Percentiles rank a stretch among this genome's conserved stretches.
phyloP scores from a whole-genome alignment of 352 stramenopile genomes.

The Pythium myriotylum region DNA sequence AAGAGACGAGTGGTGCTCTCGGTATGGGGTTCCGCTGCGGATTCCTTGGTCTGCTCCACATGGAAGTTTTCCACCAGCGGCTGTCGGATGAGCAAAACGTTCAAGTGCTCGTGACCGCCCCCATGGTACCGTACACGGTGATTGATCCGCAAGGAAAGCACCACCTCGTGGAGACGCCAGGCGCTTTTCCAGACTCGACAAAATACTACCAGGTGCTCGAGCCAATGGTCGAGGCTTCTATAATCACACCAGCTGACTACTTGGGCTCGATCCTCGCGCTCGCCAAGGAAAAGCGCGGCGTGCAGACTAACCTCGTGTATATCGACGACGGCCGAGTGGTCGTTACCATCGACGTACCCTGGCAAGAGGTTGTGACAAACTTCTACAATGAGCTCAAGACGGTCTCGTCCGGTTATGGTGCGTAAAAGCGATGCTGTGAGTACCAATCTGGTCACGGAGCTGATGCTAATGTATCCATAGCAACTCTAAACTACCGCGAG shows the following conservation, averaged over 20 bases:
- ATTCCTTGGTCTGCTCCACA: conserved; percentile 98
- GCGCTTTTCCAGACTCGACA: conserved; percentile 78
- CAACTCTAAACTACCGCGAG: conserved; percentile 94
- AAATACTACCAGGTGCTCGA: conserved; percentile 92
- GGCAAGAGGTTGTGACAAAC: conserved; percentile 99
- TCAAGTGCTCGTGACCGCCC: conserved; percentile 97
- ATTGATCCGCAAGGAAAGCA: conserved; percentile 56
- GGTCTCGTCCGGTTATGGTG: conserved; percentile 94
- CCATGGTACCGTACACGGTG: conserved; percentile 98
- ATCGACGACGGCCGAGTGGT: conserved; percentile 95
- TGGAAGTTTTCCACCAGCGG: conserved; percentile 98
- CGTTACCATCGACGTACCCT: conserved; percentile 95
- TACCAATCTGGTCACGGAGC: neutral
- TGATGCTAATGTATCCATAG: conserved; percentile 30
- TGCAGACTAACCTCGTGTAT: conserved; percentile 94
- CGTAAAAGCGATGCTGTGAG: neutral
- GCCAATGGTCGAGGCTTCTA: conserved; percentile 96
- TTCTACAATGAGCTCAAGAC: conserved; percentile 99
- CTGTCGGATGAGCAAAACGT: conserved; percentile 97
- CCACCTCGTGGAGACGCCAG: conserved; percentile 68
- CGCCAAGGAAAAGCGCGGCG: conserved; percentile 88
- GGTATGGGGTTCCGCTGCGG: conserved; percentile 97
- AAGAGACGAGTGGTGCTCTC: conserved; percentile 94
- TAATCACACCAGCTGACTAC: conserved; percentile 96
- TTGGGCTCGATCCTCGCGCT: conserved; percentile 95